Evolutionary conservation across 192 early-diverging fungal genomes (phyloP), one percentile per base, ranked within the genome.

Genomic region (Lobulomyces angularis): DNA sequence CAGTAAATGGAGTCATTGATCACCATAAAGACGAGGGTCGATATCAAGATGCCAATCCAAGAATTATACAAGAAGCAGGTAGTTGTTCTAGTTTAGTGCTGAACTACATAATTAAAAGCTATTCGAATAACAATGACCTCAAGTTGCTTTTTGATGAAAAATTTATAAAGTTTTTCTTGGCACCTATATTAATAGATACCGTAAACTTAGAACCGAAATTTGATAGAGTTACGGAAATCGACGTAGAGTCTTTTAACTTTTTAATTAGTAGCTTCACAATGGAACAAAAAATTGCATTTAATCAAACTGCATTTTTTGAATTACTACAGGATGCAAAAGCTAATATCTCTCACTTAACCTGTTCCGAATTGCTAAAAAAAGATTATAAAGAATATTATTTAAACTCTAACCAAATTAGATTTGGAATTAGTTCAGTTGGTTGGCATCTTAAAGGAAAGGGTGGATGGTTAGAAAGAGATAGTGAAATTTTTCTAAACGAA

Each of bases 361-460:
- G 33, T 23, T 40, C 38, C 23, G 70, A 82, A 41, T 51, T 86
- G 0, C 44, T 86, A 3, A 44, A 70, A 2, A 81, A 74, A 42
- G 83, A 86, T 58, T 86, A 84, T 59, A 86, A 86, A 49, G 74
- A 84, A 39, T 81, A 66, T 61, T 42, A 46, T 0, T 46, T 61
- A 5, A 45, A 35, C 2, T 8, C 17, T 9, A 35, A 62, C 35
- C 45, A 41, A 0, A 46, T 64, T 33, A 48, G 53, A 19, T 31
- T 83, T 14, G 83, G 83, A 1, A 81, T 84, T 35, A 66, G 62
- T 27, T 65, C 67, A 31, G 65, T 84, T 0, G 26, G 54, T 5
- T 80, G 70, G 50, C 46, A 55, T 21, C 35, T 84, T 14, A 24
- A 45, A 14, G 62, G 53, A 25, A 5, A 8, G 5, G 27, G 45